A percentile compares a stretch with the other conserved stretches of the same genome.
These are phyloP conservation scores for Puccinia polysora DNA, from an alignment of 1,284 basidiomycete species.

Conservation along the genomic window DNA sequence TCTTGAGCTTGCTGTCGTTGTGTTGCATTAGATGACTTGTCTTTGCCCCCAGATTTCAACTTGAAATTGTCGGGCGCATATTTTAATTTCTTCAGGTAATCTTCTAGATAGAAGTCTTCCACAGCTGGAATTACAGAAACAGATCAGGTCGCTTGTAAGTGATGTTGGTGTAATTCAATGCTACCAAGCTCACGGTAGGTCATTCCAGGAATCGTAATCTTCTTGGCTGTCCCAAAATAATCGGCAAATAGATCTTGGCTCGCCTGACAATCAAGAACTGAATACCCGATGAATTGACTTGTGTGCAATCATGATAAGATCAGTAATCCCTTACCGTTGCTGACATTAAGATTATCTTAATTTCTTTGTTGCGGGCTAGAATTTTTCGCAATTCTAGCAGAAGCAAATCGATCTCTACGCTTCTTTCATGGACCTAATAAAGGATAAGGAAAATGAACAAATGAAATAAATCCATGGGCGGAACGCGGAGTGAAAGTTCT, in stretches of 20 bases:
- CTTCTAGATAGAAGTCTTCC: constrained; percentile 51
- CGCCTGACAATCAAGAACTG: constrained; percentile 41
- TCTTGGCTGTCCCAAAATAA: constrained; percentile 75
- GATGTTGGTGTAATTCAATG: neutral
- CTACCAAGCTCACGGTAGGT: constrained; percentile 46
- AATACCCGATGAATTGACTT: neutral
- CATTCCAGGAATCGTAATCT: constrained; percentile 73
- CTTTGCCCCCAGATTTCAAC: constrained; percentile 59
- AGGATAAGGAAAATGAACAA: constrained; percentile 2
- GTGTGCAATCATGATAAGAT: neutral
- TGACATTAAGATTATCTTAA: constrained; percentile 78
- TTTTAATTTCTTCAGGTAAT: constrained; percentile 30
- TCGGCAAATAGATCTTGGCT: constrained; percentile 74
- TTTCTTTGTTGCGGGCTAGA: constrained; percentile 63
- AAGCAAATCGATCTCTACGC: constrained; percentile 82
- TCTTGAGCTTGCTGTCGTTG: constrained; percentile 7
- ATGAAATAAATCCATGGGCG: constrained; percentile 12
- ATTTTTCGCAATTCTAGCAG: constrained; percentile 77
- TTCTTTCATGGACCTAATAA: constrained; percentile 75
- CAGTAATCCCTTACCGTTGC: constrained; percentile 65
- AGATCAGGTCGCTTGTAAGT: neutral
- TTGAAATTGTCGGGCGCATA: neutral
- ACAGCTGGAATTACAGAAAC: constrained; percentile 46
- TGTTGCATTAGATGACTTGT: constrained; percentile 68
- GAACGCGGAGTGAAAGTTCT: neutral